A percentile compares a stretch with the other conserved stretches of the same genome.
These are phyloP conservation scores for Ilyonectria mors-panacis DNA, from an alignment of 2,329 filamentous ascomycete species.

Conservation along the genomic window DNA sequence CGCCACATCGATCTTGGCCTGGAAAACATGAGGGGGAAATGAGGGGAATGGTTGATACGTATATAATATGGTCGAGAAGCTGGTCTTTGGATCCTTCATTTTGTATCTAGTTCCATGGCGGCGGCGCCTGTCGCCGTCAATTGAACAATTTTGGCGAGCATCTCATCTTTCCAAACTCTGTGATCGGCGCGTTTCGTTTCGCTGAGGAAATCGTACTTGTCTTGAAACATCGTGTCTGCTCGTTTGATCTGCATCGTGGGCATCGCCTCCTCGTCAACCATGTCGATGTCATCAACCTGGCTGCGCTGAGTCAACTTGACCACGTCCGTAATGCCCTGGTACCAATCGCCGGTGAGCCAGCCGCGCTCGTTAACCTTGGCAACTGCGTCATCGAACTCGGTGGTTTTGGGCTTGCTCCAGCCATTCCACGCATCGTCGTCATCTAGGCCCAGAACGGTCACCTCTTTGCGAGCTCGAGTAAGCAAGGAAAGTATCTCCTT, in stretches of 20 bases:
- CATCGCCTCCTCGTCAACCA: constrained; percentile 52
- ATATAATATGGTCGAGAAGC: constrained; percentile 46
- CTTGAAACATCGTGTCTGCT: constrained; percentile 81
- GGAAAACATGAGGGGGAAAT: constrained; percentile 9
- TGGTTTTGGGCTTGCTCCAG: constrained; percentile 64
- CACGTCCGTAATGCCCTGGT: constrained; percentile 70
- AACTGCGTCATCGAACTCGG: constrained; percentile 75
- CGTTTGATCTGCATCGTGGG: constrained; percentile 61
- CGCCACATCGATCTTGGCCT: constrained; percentile 19
- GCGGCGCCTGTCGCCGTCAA: constrained; percentile 45
- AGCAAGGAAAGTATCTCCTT: constrained; percentile 63
- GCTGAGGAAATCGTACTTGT: constrained; percentile 79
- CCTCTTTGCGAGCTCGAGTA: constrained; percentile 58
- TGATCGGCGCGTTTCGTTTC: constrained; percentile 74
- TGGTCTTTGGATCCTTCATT: constrained; percentile 43
- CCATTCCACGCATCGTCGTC: constrained; percentile 68
- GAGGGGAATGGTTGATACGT: constrained; percentile 34
- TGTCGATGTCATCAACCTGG: constrained; percentile 54
- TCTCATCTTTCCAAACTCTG: constrained; percentile 73
- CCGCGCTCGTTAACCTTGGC: constrained; percentile 68
- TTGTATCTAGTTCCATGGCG: constrained; percentile 55
- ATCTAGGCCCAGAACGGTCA: constrained; percentile 55
- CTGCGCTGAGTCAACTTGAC: constrained; percentile 52
- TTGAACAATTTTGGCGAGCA: constrained; percentile 71
- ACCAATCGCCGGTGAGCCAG: constrained; percentile 78